Base-by-base conservation (phyloP, 2,329 filamentous ascomycete species). In the Pleomassaria siparia region DNA sequence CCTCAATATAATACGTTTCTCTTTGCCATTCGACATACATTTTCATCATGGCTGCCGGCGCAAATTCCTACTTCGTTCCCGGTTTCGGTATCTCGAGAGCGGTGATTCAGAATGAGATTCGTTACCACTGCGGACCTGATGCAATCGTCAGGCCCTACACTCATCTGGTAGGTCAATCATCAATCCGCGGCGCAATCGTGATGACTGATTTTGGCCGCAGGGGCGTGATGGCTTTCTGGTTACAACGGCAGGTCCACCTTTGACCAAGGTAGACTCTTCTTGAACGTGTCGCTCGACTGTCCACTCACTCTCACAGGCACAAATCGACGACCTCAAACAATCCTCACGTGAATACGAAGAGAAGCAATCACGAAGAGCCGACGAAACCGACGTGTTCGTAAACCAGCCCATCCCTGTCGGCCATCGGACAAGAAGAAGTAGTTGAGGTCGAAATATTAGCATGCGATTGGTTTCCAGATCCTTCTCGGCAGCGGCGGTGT, bases 101-200 rank as follows among this genome's bases (percentile, higher is more conserved):
- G n/a, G 71, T 74, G 21, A 74, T 74, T 32, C 72, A 74, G 47
- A 70, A 67, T 43, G 69, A 74, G 43, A 74, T 74, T 30, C 68
- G 70, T 25, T 73, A 73, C 41, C 69, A 72, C 49, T 74, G 70
- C 46, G 72, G 72, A 6, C 70, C 72, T 20, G 70, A 72, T 53
- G 68, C 72, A 9, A 73, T 73, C 30, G 71, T 73, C 9, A 60
- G 72, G 40, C 72, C 70, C 26, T 74, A 71, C 47, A 72, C 67
- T n/a, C 70, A 71, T 43, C 70, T 73, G 57, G 71, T 72, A 65
- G 36, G 57, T 26, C 12, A 25, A 18, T 16, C 20, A 22, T 28
- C 13, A 13, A 40, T 43, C 18, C 12, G 32, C n/a, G 10, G 20
- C 32, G 30, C 18, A 41, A 35, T 53, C 32, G n/a, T 37, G 39